phyloP scores from a whole-genome alignment of 495 filamentous ascomycete species.

The Ramalina intermedia region DNA sequence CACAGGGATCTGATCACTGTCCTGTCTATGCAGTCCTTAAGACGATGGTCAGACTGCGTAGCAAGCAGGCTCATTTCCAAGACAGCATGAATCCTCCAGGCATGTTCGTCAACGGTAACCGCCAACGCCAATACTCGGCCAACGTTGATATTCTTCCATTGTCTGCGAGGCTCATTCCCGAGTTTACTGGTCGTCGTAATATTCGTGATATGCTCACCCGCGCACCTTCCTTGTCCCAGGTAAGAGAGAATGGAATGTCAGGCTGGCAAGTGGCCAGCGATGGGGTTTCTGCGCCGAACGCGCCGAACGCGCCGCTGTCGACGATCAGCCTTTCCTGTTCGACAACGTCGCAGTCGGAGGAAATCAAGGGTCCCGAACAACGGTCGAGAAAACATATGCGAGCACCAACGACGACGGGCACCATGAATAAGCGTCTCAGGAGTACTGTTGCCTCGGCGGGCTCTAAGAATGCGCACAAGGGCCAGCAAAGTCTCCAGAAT shows the following conservation, averaged over 20 bases:
- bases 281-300: not conserved
- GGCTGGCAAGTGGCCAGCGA: not conserved
- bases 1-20: constrained; percentile 84
- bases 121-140: constrained; percentile 47
- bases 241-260: not conserved
- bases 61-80: constrained; percentile 35
- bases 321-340: no score
- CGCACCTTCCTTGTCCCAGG: constrained; percentile 28
- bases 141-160: constrained; percentile 51
- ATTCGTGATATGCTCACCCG: constrained; percentile 85
- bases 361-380: not conserved
- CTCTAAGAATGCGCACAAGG: constrained; percentile 21
- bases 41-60: constrained; percentile 39
- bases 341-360: not conserved
- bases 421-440: constrained; percentile 33
- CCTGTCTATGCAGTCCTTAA: constrained; percentile 76
- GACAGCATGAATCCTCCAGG: constrained; percentile 74
- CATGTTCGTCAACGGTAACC: constrained; percentile 56
- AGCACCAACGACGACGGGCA: not conserved
- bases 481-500: constrained; percentile 64
- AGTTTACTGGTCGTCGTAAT: constrained; percentile 69
- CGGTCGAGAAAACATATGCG: not conserved
- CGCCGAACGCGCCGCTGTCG: not conserved
- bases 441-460: constrained; percentile 17
- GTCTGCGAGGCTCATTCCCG: constrained; percentile 71